Conservation (phyloP, 805 yeast genomes). For the Kluyveromyces siamensis region DNA sequence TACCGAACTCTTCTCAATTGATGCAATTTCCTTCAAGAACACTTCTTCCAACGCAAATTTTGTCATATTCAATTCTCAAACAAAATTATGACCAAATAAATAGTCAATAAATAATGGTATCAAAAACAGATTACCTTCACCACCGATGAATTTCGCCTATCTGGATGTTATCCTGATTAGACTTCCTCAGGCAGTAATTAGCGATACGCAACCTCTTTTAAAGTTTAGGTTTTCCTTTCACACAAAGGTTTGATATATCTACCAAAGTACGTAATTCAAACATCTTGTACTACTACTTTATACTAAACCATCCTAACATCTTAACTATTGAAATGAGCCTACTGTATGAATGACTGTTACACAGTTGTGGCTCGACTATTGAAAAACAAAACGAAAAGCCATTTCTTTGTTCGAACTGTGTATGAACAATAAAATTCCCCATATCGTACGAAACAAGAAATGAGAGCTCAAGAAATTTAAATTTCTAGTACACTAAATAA, state of each 20-base stretch:
- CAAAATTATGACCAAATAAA: not conserved
- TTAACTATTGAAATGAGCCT: not conserved
- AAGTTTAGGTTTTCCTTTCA: not conserved
- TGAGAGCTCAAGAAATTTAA: not conserved
- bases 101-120: not conserved
- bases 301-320: not conserved
- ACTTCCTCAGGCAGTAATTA: not conserved
- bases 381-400: not conserved
- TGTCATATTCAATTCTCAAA: not conserved
- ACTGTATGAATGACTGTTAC: not conserved
- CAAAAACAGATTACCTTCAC: not conserved
- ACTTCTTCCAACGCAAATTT: not conserved
- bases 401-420: not conserved
- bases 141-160: not conserved
- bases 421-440: not conserved
- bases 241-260: not conserved
- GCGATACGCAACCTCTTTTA: not conserved
- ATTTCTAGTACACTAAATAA: no score
- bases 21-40: not conserved
- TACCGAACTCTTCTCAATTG: constrained; percentile 2
- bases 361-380: not conserved
- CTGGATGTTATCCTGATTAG: not conserved
- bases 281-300: not conserved
- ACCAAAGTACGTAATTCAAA: no score
- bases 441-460: not conserved